Conservation (phyloP, 129 eudicot genomes). For the Helichrysum umbraculigerum region DNA sequence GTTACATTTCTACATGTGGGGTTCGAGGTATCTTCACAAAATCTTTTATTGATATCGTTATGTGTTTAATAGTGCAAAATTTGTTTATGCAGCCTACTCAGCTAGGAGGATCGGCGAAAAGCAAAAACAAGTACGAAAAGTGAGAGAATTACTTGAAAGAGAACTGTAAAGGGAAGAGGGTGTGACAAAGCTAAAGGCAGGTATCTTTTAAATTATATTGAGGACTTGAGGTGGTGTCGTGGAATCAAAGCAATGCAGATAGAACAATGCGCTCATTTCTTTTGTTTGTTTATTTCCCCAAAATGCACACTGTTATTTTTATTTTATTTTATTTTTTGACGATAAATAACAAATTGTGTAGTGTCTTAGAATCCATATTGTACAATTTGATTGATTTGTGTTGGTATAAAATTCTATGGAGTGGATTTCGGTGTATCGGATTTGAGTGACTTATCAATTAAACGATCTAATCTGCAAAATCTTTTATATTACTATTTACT, state of each 20-base stretch:
- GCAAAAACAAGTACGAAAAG: conserved; percentile 6
- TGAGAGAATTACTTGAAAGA: conserved; percentile 12
- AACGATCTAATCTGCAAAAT: too few relatives aligned
- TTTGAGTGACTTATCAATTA: too few relatives aligned
- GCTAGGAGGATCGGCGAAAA: neutral
- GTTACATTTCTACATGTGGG: neutral
- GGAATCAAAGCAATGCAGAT: conserved; percentile 29
- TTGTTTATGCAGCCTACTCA: conserved; percentile 22
- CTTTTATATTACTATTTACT: too few relatives aligned
- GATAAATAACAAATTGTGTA: neutral
- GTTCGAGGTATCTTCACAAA: neutral
- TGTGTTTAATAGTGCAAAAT: neutral
- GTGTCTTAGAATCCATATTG: neutral
- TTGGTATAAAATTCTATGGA: too few relatives aligned
- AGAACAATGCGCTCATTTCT: conserved; percentile 7
- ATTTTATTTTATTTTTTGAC: neutral
- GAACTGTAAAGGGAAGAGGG: neutral
- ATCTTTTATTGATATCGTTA: neutral
- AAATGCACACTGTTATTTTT: neutral
- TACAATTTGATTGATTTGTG: neutral
- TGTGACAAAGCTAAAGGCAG: conserved; percentile 6
- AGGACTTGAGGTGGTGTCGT: conserved; percentile 6
- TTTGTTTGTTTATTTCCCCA: neutral
- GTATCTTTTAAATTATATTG: conserved; percentile 19
- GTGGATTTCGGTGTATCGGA: too few relatives aligned